These are phyloP conservation scores for Penicillium waksmanii DNA, from an alignment of 495 filamentous ascomycete genomes.

Conservation along the genomic window DNA sequence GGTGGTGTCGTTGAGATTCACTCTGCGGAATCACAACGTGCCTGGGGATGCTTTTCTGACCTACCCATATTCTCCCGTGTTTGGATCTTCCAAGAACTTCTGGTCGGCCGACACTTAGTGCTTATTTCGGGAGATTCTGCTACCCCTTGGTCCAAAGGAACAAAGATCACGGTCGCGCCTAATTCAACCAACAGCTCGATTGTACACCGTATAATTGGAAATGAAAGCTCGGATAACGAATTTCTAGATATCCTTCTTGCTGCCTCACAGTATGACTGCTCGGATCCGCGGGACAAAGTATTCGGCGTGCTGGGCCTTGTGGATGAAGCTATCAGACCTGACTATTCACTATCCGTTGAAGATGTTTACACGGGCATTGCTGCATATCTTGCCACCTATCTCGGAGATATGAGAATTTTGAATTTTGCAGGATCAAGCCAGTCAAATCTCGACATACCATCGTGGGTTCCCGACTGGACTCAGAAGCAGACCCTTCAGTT, in stretches of 20 bases:
- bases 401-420: neutral
- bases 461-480: constrained; percentile 3
- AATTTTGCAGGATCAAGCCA: neutral
- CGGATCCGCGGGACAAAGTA: constrained; percentile 1
- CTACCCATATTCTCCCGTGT: constrained; percentile 4
- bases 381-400: constrained; percentile 1
- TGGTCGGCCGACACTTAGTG: neutral
- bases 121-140: neutral
- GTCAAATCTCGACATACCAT: neutral
- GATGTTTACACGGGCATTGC: constrained; percentile 1
- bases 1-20: neutral
- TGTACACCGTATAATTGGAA: neutral
- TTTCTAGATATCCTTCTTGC: neutral
- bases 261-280: neutral
- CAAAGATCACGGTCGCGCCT: neutral
- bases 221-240: neutral
- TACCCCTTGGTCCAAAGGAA: neutral
- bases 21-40: neutral
- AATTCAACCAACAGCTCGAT: neutral
- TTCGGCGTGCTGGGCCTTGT: neutral
- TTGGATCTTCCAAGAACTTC: neutral
- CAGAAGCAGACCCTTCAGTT: neutral
- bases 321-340: neutral
- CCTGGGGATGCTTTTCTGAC: neutral
- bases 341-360: neutral